Conservation (phyloP, 2,329 filamentous ascomycete species). For the Fusarium nisikadoi region DNA sequence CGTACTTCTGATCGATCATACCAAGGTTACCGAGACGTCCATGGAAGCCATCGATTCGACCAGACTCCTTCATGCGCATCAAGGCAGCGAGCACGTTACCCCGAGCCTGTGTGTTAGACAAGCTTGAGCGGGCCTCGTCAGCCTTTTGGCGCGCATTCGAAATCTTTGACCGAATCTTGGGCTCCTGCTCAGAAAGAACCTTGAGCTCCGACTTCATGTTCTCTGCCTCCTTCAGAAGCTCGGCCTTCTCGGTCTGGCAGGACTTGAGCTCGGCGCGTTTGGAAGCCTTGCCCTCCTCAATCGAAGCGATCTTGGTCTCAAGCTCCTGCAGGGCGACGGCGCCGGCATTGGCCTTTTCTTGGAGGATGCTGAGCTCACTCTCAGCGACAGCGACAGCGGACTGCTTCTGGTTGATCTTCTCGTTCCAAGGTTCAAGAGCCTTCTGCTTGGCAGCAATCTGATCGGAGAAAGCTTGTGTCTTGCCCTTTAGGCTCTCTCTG, state of each 20-base stretch:
- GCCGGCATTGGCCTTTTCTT: slow-evolving; percentile 88
- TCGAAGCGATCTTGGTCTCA: slow-evolving; percentile 78
- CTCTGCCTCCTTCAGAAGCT: slow-evolving; percentile 78
- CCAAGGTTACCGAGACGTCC: slow-evolving; percentile 94
- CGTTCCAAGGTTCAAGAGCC: slow-evolving; percentile 93
- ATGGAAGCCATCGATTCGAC: slow-evolving; percentile 96
- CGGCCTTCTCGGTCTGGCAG: slow-evolving; percentile 76
- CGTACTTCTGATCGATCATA: slow-evolving; percentile 91
- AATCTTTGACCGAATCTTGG: slow-evolving; percentile 82
- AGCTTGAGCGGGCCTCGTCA: slow-evolving; percentile 90
- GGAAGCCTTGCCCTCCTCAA: slow-evolving; percentile 75
- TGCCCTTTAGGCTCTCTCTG: slow-evolving; percentile 88
- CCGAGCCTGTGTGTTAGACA: slow-evolving; percentile 90
- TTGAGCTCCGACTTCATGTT: slow-evolving; percentile 78
- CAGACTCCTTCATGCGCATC: slow-evolving; percentile 95
- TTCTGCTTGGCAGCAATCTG: slow-evolving; percentile 94
- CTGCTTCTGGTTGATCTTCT: slow-evolving; percentile 96
- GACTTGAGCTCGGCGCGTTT: slow-evolving; percentile 82
- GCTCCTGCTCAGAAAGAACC: slow-evolving; percentile 79
- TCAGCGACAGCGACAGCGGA: slow-evolving; percentile 94
- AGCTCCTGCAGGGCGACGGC: slow-evolving; percentile 86
- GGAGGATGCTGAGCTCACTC: slow-evolving; percentile 91
- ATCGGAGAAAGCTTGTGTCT: slow-evolving; percentile 94
- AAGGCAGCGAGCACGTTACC: slow-evolving; percentile 91
- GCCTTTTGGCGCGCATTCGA: slow-evolving; percentile 93